Base-by-base conservation (phyloP, 2,329 filamentous ascomycete genomes). In the Fusarium scirpi region DNA sequence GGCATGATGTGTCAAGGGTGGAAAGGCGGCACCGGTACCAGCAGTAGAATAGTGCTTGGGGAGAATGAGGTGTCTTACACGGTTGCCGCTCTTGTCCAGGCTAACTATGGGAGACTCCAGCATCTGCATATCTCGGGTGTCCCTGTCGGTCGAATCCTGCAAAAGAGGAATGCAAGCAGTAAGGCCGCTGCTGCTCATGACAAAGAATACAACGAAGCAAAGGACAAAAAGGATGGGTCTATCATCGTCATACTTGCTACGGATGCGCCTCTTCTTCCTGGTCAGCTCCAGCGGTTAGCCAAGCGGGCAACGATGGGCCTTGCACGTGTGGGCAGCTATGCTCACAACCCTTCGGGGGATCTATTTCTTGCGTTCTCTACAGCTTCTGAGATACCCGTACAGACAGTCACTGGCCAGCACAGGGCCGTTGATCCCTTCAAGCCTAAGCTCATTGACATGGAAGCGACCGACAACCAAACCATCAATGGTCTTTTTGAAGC, bases 301-400 rank as follows among this genome's bases (percentile, higher is more conserved):
- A 85, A 87, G 65, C 85, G 87, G 29, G 87, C 87, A 3, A 89
- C 87, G 0, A 84, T 90, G 1, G 89, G 89, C 2, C 77, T 91
- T 1, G 80, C 86, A 1, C 81, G 84, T 41, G 87, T 89, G 1
- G 89, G 89, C 5, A 86, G 87, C 1, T 86, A 86, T 59, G 89
- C 86, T 0, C 82, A 85, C 22, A 90, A 90, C 66, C 83, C 82
- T 18, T 90, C 87, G 0, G 89, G 89, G 1, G 89, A 91, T 61
- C 84, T 91, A 51, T 90, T 91, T 73, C 81, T 91, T 8, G 88
- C 89, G 1, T 86, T 91, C 62, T 90, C 87, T 9, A 91, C 89
- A 1, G 87, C 81, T 13, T 87, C 85, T 60, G 77, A 81, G 45
- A 78, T 87, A 6, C 70, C 69, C 0, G 73, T 73, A n/a, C 83